Conservation (phyloP, 768 basidiomycete species). For the Polyporus arcularius region DNA sequence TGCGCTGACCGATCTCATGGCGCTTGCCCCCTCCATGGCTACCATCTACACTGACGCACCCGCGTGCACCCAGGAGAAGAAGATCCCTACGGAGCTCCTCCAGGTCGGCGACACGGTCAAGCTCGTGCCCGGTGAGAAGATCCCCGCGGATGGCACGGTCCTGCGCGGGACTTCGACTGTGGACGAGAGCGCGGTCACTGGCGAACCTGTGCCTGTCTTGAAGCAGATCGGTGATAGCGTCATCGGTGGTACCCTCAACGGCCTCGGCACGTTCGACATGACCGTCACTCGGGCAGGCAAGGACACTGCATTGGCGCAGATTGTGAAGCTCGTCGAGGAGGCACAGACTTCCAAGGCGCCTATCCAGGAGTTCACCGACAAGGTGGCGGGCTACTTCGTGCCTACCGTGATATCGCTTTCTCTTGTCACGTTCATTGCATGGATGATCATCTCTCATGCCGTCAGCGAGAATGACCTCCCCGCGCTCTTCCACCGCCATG, state of each 20-base stretch:
- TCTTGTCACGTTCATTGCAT: constrained; percentile 74
- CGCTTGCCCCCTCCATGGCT: constrained; percentile 92
- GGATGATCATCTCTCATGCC: constrained; percentile 74
- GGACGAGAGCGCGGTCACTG: constrained; percentile 96
- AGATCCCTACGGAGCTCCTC: constrained; percentile 90
- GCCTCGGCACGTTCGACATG: constrained; percentile 97
- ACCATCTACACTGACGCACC: constrained; percentile 91
- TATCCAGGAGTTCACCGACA: constrained; percentile 96
- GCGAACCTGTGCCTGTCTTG: constrained; percentile 86
- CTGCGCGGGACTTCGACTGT: constrained; percentile 82
- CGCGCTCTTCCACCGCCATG: constrained; percentile 80
- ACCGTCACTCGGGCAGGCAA: constrained; percentile 92
- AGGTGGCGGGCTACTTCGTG: constrained; percentile 93
- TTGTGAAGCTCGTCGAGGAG: constrained; percentile 95
- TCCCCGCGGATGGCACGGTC: constrained; percentile 94
- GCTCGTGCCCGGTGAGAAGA: constrained; percentile 93
- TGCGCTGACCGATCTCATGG: constrained; percentile 95
- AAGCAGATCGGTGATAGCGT: constrained; percentile 85
- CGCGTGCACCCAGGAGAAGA: constrained; percentile 80
- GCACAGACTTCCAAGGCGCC: constrained; percentile 98
- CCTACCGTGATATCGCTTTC: constrained; percentile 87
- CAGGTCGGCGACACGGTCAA: constrained; percentile 94
- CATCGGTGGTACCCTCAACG: constrained; percentile 97
- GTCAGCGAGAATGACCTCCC: constrained; percentile 65
- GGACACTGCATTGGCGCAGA: constrained; percentile 95